Evolutionary conservation across 768 basidiomycete species (phyloP).

Genomic region (Kwoniella botswanensis): DNA sequence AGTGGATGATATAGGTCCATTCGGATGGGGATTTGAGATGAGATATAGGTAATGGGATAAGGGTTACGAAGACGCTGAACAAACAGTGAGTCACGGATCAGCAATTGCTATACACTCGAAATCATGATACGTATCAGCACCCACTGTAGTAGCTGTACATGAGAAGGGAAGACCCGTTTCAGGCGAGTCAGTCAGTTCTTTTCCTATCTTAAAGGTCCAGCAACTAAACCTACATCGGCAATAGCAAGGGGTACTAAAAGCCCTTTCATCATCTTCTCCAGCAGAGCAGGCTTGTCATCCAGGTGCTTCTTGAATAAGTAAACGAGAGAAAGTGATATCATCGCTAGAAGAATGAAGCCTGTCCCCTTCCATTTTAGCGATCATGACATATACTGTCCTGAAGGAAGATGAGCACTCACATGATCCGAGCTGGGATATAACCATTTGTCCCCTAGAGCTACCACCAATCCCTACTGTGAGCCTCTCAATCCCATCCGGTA

Average conservation of each 20-base stretch:
- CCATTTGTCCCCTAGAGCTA: conserved; percentile 45
- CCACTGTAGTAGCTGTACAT: conserved; percentile 31
- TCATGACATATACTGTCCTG: neutral
- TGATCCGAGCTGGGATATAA: conserved; percentile 48
- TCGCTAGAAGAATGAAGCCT: conserved; percentile 55
- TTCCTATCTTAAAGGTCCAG: neutral
- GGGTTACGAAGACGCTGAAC: conserved; percentile 41
- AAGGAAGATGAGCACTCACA: conserved; percentile 35
- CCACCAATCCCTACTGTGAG: conserved; percentile 36
- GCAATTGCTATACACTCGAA: neutral
- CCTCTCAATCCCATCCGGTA: conserved; percentile 33
- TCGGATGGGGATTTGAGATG: conserved; percentile 36
- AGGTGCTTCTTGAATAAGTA: conserved; percentile 36
- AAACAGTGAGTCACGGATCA: neutral
- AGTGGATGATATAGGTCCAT: conserved; percentile 53
- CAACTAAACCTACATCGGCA: conserved; percentile 41
- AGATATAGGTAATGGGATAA: conserved; percentile 49
- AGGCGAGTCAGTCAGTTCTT: neutral
- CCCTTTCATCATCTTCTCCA: conserved; percentile 50
- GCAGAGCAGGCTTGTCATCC: conserved; percentile 34
- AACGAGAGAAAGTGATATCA: conserved; percentile 51
- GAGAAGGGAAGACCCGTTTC: neutral
- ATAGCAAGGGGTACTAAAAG: conserved; percentile 54
- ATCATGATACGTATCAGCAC: neutral
- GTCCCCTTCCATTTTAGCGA: neutral